Base-by-base conservation (phyloP, 371 early-diverging fungal species). In the Pancytospora philotis region DNA sequence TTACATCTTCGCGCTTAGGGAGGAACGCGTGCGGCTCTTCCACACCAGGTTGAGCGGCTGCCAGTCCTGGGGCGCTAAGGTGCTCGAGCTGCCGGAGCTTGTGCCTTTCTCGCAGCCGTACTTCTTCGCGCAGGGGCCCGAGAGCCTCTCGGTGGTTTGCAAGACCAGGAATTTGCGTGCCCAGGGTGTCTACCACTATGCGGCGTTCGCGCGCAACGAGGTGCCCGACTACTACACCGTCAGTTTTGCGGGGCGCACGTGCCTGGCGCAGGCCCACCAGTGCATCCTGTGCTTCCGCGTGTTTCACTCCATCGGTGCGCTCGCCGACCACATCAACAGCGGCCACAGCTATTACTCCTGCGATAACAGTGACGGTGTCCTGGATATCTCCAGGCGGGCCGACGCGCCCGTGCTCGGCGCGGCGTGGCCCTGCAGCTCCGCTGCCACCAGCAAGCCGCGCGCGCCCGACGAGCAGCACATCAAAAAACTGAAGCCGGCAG, bases 221-320 rank as follows among this genome's bases (percentile, higher is more conserved):
- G 22, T 22, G 22, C 45, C 16, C 16, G 16, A 16, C 16, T 22
- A 45, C 45, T 16, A 16, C 16, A 22, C 22, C 16, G 45, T 45
- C 16, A 22, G 22, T 45, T 45, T 45, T 22, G 16, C 16, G 45
- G 45, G 45, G 22, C 16, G 22, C 16, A 45, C 16, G 45, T 59
- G 55, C 25, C 16, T 25, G 19, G 55, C 51, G 19, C 16, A 59
- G 19, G 38, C 35, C 6, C 19, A 25, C 25, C 35, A 10, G 25
- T 59, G 60, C 51, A 38, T 49, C 13, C 55, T 59, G 16, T 59
- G 60, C 51, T 4, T 51, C 49, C 10, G 6, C 16, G 55, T 48
- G 19, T 49, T 6, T 49, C 3, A 55, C 10, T 6, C 19, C 55
- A 25, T 59, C 16, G 4, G 22, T 8, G 52, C 19, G 3, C 25